phyloP scores from a whole-genome alignment of 2,329 filamentous ascomycete species.

The Xenoacremonium recifei region DNA sequence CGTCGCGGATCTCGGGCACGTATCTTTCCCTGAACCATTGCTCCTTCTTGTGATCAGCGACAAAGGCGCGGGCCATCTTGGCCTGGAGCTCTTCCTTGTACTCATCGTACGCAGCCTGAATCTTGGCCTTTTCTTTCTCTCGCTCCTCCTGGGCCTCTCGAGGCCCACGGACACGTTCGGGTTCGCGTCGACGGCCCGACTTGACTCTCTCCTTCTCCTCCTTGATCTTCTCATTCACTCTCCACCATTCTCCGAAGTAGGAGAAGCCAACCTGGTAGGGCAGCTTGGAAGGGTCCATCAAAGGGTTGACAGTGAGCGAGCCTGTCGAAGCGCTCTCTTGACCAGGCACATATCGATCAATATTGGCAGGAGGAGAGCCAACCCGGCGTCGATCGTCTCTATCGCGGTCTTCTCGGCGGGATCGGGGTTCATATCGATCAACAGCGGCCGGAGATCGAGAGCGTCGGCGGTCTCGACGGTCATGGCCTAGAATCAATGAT shows the following conservation, averaged over 20 bases:
- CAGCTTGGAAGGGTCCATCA: conserved; percentile 69
- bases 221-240: conserved; percentile 77
- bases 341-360: conserved; percentile 82
- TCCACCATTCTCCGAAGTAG: conserved; percentile 86
- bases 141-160: conserved; percentile 66
- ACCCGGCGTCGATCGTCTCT: conserved; percentile 64
- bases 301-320: conserved; percentile 56
- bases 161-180: conserved; percentile 60
- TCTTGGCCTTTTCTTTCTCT: conserved; percentile 75
- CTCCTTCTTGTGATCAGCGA: conserved; percentile 87
- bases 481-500: conserved; percentile 43
- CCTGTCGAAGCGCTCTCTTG: conserved; percentile 51
- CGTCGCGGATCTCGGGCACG: conserved; percentile 75
- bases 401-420: conserved; percentile 65
- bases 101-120: conserved; percentile 66
- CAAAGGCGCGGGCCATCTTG: conserved; percentile 85
- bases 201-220: conserved; percentile 73
- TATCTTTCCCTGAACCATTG: conserved; percentile 99
- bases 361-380: conserved; percentile 64
- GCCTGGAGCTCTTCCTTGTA: conserved; percentile 69
- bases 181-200: conserved; percentile 66
- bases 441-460: conserved; percentile 71
- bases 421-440: conserved; percentile 74
- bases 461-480: conserved; percentile 59
- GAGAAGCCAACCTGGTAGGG: conserved; percentile 83